A percentile compares a stretch with the other conserved stretches of the same genome.
phyloP scores from a whole-genome alignment of 208 protist genomes.

The Naegleria fowleri region DNA sequence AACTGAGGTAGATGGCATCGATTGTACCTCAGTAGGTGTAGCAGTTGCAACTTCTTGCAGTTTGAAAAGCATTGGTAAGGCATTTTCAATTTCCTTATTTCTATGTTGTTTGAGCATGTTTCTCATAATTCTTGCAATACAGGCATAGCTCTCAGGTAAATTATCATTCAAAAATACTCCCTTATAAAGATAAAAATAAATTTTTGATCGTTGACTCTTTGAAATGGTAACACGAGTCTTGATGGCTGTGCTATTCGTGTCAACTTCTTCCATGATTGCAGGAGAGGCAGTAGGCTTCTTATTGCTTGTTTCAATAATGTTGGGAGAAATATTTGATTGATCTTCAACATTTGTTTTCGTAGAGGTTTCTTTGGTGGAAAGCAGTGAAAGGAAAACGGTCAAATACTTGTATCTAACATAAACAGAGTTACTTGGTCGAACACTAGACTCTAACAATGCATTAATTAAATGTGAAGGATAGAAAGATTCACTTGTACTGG shows the following conservation, averaged over 20 bases:
- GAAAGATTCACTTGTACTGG: not conserved
- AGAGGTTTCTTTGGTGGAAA: not conserved
- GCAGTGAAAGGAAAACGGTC: not conserved
- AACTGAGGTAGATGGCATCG: not conserved
- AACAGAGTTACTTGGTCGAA: not conserved
- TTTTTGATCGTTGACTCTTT: not conserved
- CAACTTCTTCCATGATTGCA: not conserved
- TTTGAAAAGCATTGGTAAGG: not conserved
- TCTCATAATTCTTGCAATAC: not conserved
- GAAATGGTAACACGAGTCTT: not conserved
- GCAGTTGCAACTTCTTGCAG: not conserved
- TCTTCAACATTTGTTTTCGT: not conserved
- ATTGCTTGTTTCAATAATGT: not conserved
- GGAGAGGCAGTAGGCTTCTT: not conserved
- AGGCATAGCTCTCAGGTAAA: not conserved
- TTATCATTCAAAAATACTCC: not conserved
- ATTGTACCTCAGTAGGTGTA: not conserved
- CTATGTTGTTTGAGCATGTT: not conserved
- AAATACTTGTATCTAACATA: not conserved
- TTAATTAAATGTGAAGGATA: not conserved
- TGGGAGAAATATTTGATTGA: not conserved
- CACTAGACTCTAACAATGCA: not conserved
- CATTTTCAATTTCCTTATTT: slow-evolving; percentile 3
- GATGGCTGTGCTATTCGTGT: not conserved
- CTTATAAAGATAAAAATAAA: not conserved